Evolutionary conservation across 306 rosid genomes (phyloP).

Genomic region (Geum urbanum): DNA sequence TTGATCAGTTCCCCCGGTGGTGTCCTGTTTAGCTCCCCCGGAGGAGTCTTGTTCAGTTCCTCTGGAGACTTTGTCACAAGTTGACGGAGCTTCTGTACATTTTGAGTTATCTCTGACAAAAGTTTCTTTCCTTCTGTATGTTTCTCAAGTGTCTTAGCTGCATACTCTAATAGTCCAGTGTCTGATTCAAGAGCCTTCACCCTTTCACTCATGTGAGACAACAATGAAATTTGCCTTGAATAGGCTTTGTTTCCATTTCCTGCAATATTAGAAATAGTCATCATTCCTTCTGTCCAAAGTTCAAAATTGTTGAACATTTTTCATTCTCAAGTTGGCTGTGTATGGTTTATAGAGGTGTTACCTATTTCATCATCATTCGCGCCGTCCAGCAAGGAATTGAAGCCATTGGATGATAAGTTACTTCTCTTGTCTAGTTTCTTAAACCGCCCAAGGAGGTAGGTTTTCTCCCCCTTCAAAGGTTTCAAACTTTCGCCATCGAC

Average conservation of each 20-base stretch:
- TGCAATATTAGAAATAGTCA: slow-evolving; percentile 24
- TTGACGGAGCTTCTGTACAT: slow-evolving; percentile 44
- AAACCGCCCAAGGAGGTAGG: slow-evolving; percentile 45
- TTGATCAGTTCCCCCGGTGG: slow-evolving; percentile 12
- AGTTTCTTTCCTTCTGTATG: slow-evolving; percentile 42
- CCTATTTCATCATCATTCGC: slow-evolving; percentile 45
- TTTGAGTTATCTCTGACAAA: slow-evolving; percentile 46
- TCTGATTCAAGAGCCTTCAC: slow-evolving; percentile 56
- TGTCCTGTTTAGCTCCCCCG: background rate
- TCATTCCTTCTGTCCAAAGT: background rate
- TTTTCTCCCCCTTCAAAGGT: slow-evolving; percentile 48
- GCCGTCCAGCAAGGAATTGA: slow-evolving; percentile 27
- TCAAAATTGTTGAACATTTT: background rate
- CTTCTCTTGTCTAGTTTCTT: slow-evolving; percentile 43
- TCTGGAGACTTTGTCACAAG: slow-evolving; percentile 29
- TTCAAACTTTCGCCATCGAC: slow-evolving; percentile 27
- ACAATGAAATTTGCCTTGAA: slow-evolving; percentile 29
- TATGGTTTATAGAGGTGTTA: slow-evolving; percentile 15
- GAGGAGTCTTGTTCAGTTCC: slow-evolving; percentile 5
- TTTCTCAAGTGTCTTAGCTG: slow-evolving; percentile 36
- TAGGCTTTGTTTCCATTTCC: slow-evolving; percentile 41
- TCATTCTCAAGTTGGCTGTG: background rate
- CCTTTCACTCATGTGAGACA: slow-evolving; percentile 40
- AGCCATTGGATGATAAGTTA: slow-evolving; percentile 33
- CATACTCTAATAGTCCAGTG: slow-evolving; percentile 36